A percentile compares a stretch with the other conserved stretches of the same genome.
phyloP scores from a whole-genome alignment of 129 eudicot genomes.

The Mikania micrantha region DNA sequence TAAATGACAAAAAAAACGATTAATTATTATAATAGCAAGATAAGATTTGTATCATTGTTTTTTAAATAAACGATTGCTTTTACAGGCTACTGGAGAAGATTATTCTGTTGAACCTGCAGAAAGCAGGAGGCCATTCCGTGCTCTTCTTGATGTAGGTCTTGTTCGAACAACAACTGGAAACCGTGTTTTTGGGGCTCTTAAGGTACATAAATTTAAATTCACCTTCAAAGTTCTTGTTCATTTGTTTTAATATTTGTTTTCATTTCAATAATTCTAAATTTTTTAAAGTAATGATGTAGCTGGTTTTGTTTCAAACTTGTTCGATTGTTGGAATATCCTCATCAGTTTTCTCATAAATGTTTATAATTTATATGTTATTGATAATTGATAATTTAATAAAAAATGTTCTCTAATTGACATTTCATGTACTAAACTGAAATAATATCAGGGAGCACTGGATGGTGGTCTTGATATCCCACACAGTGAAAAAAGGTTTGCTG shows the following conservation, averaged over 20 bases:
- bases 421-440: not conserved
- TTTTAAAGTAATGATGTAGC: no score
- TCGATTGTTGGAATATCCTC: no score
- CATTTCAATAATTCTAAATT: no score
- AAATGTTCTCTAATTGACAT: not conserved
- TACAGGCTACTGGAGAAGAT: slow-evolving; percentile 79
- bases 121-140: slow-evolving; percentile 65
- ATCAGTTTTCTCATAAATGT: no score
- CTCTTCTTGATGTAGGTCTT: slow-evolving; percentile 23
- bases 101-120: slow-evolving; percentile 78
- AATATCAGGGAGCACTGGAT: slow-evolving; percentile 64
- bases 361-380: no score
- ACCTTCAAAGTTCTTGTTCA: no score
- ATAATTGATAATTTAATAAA: no score
- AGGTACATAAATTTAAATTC: not conserved
- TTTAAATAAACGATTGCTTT: not conserved
- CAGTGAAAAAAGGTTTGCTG: slow-evolving; percentile 84
- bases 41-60: no score
- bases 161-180: slow-evolving; percentile 5
- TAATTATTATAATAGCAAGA: no score
- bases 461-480: slow-evolving; percentile 81
- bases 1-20: no score
- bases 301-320: no score
- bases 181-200: slow-evolving; percentile 2
- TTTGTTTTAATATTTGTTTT: no score